Conservation (phyloP, 768 basidiomycete genomes). For the Hygrophorus russula region DNA sequence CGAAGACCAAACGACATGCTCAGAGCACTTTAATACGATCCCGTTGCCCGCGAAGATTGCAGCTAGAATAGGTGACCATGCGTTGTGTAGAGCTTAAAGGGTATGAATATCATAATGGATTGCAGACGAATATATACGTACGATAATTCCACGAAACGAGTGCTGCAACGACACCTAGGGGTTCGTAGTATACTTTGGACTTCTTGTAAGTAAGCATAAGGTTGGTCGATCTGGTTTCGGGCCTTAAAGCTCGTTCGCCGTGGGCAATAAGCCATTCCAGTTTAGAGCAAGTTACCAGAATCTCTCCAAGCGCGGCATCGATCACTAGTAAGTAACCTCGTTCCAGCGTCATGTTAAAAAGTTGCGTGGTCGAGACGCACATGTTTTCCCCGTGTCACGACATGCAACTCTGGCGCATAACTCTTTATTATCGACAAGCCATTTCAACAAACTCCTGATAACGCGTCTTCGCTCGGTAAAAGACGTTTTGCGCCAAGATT, state of each 20-base stretch:
- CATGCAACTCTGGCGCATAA: slow-evolving; percentile 78
- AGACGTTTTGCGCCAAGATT: slow-evolving; percentile 59
- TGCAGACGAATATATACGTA: slow-evolving; percentile 18
- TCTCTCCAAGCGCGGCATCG: slow-evolving; percentile 91
- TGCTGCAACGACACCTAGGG: slow-evolving; percentile 84
- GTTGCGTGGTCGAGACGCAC: slow-evolving; percentile 31
- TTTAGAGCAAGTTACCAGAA: slow-evolving; percentile 90
- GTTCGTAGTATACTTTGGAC: slow-evolving; percentile 76
- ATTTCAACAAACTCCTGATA: slow-evolving; percentile 77
- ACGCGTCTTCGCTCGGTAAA: slow-evolving; percentile 78
- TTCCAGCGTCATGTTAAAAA: not conserved
- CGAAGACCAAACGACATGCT: slow-evolving; percentile 88
- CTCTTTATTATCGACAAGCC: slow-evolving; percentile 89
- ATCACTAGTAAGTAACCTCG: slow-evolving; percentile 43
- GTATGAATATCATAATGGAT: slow-evolving; percentile 3
- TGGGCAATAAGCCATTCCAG: slow-evolving; percentile 85
- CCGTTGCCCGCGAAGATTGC: slow-evolving; percentile 86
- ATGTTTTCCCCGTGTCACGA: slow-evolving; percentile 91
- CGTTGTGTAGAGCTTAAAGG: slow-evolving; percentile 77
- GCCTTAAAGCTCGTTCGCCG: slow-evolving; percentile 67
- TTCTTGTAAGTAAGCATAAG: slow-evolving; percentile 67
- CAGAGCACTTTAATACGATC: slow-evolving; percentile 85
- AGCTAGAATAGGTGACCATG: slow-evolving; percentile 88
- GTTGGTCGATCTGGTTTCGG: slow-evolving; percentile 59
- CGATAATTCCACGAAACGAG: slow-evolving; percentile 96